Evolutionary conservation across 805 yeast genomes (phyloP).

Genomic region (Starmera caribaea): DNA sequence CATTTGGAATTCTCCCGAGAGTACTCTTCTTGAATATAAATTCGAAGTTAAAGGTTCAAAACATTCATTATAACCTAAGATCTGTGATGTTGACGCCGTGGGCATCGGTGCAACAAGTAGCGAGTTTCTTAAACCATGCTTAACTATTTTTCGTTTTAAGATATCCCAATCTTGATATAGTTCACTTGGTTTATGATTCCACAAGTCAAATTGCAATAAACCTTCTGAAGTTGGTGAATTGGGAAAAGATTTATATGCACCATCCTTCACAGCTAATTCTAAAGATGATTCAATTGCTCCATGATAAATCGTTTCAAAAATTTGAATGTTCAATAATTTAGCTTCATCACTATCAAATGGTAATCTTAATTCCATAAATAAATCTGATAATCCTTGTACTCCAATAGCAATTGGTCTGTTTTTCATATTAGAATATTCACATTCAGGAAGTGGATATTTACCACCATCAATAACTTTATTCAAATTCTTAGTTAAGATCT

Average conservation of each 20-base stretch:
- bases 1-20: constrained; percentile 91
- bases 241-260: constrained; percentile 58
- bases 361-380: constrained; percentile 64
- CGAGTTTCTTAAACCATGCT: constrained; percentile 79
- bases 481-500: constrained; percentile 67
- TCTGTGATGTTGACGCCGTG: constrained; percentile 96
- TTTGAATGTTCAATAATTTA: constrained; percentile 58
- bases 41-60: constrained; percentile 97
- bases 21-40: constrained; percentile 80
- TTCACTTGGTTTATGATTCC: constrained; percentile 68
- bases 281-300: constrained; percentile 81
- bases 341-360: constrained; percentile 84
- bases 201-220: constrained; percentile 72
- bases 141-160: constrained; percentile 47
- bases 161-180: constrained; percentile 76
- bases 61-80: constrained; percentile 88
- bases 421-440: constrained; percentile 61
- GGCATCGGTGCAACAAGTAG: constrained; percentile 94
- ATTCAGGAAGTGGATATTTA: constrained; percentile 70
- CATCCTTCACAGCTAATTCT: constrained; percentile 65
- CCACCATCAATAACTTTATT: constrained; percentile 78
- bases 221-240: constrained; percentile 95
- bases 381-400: constrained; percentile 91
- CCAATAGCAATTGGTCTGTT: constrained; percentile 93
- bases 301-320: constrained; percentile 92